Evolutionary conservation across 495 filamentous ascomycete species (phyloP).

Genomic region (Aspergillus sclerotiicarbonarius): DNA sequence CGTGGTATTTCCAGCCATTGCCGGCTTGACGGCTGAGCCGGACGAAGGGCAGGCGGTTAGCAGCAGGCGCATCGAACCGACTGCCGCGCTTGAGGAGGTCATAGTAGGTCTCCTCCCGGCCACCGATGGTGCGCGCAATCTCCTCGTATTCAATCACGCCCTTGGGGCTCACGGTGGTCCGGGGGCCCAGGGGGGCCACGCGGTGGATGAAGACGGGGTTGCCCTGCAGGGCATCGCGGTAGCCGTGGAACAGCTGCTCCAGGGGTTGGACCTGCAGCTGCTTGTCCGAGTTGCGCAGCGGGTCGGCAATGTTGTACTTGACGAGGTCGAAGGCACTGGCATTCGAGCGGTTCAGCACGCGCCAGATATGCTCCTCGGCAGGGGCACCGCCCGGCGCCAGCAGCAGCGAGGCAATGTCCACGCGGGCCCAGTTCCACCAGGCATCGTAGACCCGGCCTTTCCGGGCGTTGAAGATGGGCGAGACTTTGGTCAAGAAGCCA

Average conservation of each 20-base stretch:
- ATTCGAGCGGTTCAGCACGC: not conserved
- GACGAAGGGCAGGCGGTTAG: too few species aligned
- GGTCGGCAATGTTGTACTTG: not conserved
- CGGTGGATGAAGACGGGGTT: not conserved
- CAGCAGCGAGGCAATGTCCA: not conserved
- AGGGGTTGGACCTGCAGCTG: not conserved
- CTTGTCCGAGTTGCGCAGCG: too few species aligned
- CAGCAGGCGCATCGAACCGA: too few species aligned
- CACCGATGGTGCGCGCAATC: too few species aligned
- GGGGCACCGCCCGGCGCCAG: not conserved
- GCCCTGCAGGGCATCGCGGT: not conserved
- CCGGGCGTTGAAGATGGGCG: not conserved
- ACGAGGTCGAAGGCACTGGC: not conserved
- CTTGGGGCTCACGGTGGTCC: not conserved
- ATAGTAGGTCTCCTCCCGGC: too few species aligned
- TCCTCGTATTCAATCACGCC: too few species aligned
- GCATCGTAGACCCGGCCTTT: not conserved
- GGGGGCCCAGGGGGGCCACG: not conserved
- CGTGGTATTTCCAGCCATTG: too few species aligned
- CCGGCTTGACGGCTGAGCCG: too few species aligned
- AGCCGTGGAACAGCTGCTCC: not conserved
- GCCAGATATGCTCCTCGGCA: not conserved
- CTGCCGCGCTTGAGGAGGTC: too few species aligned
- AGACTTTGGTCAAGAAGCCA: not conserved
- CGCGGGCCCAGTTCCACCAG: not conserved